Percentiles rank a stretch among this genome's conserved stretches.
Conservation (phyloP, 208 protist species). For the Trypanosoma conorhini region DNA sequence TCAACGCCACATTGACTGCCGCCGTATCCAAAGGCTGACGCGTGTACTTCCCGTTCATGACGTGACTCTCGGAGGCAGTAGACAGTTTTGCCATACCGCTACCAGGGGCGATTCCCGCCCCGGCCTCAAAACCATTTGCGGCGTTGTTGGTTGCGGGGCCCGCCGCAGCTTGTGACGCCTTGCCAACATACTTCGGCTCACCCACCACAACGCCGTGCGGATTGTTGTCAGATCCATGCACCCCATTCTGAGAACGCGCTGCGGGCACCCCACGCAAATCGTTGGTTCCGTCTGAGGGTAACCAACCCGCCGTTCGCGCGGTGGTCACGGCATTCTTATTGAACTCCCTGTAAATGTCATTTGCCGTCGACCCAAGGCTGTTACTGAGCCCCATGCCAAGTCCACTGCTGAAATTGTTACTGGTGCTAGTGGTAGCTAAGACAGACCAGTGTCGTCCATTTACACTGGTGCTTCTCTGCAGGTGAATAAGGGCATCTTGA, state of each 20-base stretch:
- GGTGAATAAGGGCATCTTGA: conserved; percentile 73
- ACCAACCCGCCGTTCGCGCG: not conserved
- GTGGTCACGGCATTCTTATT: conserved; percentile 28
- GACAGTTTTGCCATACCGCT: not conserved
- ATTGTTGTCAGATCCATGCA: not conserved
- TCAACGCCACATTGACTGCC: conserved; percentile 16
- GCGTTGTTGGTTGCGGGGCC: not conserved
- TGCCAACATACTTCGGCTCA: not conserved
- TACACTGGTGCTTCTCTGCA: conserved; percentile 78
- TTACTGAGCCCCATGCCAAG: conserved; percentile 19
- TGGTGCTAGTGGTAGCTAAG: conserved; percentile 14
- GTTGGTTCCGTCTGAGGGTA: not conserved
- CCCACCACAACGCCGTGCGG: not conserved
- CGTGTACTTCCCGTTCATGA: not conserved
- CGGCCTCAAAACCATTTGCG: not conserved
- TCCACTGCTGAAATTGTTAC: not conserved
- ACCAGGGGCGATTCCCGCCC: not conserved
- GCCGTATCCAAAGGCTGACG: conserved; percentile 16
- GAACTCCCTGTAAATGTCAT: conserved; percentile 32
- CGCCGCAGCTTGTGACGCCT: not conserved
- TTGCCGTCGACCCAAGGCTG: conserved; percentile 14
- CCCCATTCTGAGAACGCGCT: not conserved
- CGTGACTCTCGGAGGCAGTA: not conserved
- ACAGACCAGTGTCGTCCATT: conserved; percentile 69
- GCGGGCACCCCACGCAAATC: not conserved